Base-by-base conservation (phyloP, 208 protist genomes). In the Trypanosoma caninum region DNA sequence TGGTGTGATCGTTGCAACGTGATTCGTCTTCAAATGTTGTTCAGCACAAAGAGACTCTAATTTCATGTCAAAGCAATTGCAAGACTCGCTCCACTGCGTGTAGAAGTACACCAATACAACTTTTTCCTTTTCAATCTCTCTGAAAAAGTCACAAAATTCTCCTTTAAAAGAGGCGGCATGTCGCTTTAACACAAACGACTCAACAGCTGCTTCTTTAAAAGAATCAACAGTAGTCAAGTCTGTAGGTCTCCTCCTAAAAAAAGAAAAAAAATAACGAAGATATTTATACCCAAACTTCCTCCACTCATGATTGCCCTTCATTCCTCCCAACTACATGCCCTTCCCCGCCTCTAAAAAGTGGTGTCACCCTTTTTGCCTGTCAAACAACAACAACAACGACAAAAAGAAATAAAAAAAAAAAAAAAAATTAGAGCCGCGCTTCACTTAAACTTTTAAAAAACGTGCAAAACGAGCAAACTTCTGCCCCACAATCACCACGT, bases 101-200 rank as follows among this genome's bases (percentile, higher is more conserved):
- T 89, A 89, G 57, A 95, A 94, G 44, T 91, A 91, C 25, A 94
- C 81, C 6, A 96, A 37, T 2, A 73, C 72, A 4, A 64, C 56
- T 14, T 69, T 34, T 35, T 65, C 74, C 2, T 50, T 25, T 1
- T 69, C 70, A 0, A 90, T 63, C 18, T 69, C 42, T 0, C 72
- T 53, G 25, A 80, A 51, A 42, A 93, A 86, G 7, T 85, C 69
- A 18, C 65, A 23, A 0, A 76, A 70, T 14, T 46, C 65, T 0
- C 81, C 87, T 4, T 61, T 47, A 33, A 89, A 90, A 14, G 75
- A 76, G 52, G 73, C 72, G 38, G 77, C 68, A 53, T 47, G 31
- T 11, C 71, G 71, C 6, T 45, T 54, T 14, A 33, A 34, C 9
- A 37, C 27, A n/a, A 62, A 25, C 35, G 70, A 28, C 31, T 55